A percentile compares a stretch with the other conserved stretches of the same genome.
These are phyloP conservation scores for Rhizopogon vinicolor DNA, from an alignment of 768 basidiomycete species.

Conservation along the genomic window DNA sequence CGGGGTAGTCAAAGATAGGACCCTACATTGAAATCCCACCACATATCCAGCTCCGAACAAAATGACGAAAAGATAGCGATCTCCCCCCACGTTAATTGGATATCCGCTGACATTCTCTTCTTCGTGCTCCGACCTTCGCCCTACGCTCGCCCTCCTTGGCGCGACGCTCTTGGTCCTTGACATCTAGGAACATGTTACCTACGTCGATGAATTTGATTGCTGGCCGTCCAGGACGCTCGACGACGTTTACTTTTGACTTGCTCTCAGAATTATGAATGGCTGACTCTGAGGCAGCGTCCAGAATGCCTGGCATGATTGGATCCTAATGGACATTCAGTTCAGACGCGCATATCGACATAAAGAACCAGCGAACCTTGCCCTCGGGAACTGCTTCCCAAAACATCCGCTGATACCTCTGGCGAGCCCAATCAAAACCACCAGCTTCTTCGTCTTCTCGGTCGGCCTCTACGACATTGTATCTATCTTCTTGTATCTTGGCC, in stretches of 20 bases:
- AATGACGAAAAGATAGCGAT: background rate
- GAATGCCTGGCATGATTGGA: slow-evolving; percentile 51
- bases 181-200: slow-evolving; percentile 63
- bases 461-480: slow-evolving; percentile 53
- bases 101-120: slow-evolving; percentile 6
- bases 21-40: too few species aligned
- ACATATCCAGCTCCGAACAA: background rate
- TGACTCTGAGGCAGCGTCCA: slow-evolving; percentile 43
- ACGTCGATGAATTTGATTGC: slow-evolving; percentile 69
- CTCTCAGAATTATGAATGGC: slow-evolving; percentile 34
- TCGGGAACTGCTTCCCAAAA: slow-evolving; percentile 82
- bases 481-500: slow-evolving; percentile 4
- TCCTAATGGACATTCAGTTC: slow-evolving; percentile 33
- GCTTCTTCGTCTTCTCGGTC: slow-evolving; percentile 59
- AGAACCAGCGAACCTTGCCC: slow-evolving; percentile 45
- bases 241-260: slow-evolving; percentile 34
- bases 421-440: slow-evolving; percentile 43
- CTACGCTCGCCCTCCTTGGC: slow-evolving; percentile 47
- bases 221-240: slow-evolving; percentile 41
- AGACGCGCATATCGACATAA: background rate
- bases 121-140: slow-evolving; percentile 28
- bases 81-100: background rate
- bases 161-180: slow-evolving; percentile 47
- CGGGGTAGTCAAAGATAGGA: too few species aligned
- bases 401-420: slow-evolving; percentile 61